Percentiles rank a stretch among this genome's conserved stretches.
These are phyloP conservation scores for Avena eriantha DNA, from an alignment of 176 grass and related monocot species.

Conservation along the genomic window DNA sequence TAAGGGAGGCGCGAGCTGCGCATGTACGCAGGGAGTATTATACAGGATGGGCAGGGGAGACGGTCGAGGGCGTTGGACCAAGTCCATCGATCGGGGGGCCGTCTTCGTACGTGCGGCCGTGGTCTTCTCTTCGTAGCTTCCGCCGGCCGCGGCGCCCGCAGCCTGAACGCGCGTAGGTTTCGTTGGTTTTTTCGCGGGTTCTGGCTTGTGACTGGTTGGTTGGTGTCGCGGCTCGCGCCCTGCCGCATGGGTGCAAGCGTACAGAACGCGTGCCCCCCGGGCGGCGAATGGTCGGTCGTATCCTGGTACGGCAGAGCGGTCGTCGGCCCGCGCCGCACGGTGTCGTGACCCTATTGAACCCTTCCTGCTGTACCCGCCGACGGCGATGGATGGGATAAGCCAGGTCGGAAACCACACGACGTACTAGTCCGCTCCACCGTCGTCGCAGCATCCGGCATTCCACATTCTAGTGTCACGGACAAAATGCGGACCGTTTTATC, in stretches of 20 bases:
- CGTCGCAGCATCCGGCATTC: not conserved
- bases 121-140: not conserved
- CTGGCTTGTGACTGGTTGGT: not conserved
- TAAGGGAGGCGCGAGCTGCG: not conserved
- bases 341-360: not conserved
- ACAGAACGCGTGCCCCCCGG: not conserved
- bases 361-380: not conserved
- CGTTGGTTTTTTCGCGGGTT: not conserved
- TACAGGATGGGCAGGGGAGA: not conserved
- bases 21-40: not conserved
- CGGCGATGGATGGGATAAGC: no score
- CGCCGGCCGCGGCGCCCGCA: conserved; percentile 25
- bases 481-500: not conserved
- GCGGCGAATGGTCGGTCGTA: not conserved
- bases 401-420: not conserved
- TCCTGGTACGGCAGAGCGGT: not conserved
- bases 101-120: no score
- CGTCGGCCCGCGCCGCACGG: not conserved
- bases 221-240: not conserved
- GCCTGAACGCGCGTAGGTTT: not conserved
- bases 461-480: not conserved
- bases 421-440: not conserved
- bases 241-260: not conserved
- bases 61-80: not conserved
- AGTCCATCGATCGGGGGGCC: not conserved